Evolutionary conservation across 1,284 basidiomycete genomes (phyloP).

Genomic region (Cutaneotrichosporon cavernicola): DNA sequence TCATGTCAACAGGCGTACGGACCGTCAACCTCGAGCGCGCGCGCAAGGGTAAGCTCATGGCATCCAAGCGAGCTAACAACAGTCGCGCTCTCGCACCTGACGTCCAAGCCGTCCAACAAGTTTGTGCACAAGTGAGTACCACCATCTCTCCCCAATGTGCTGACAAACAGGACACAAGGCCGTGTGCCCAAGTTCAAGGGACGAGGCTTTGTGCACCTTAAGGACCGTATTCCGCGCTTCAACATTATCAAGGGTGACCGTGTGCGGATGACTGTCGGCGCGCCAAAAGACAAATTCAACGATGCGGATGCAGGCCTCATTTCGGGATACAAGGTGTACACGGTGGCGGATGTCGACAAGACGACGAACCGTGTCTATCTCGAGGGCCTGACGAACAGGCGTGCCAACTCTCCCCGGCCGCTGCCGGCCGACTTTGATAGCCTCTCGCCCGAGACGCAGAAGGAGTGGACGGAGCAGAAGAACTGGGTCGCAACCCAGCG

Average conservation of each 20-base stretch:
- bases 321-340: conserved; percentile 47
- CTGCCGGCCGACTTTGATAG: conserved; percentile 35
- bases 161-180: neutral
- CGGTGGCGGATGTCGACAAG: conserved; percentile 44
- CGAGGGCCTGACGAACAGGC: conserved; percentile 44
- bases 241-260: conserved; percentile 49
- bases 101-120: conserved; percentile 18
- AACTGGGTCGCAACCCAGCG: conserved; percentile 33
- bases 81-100: conserved; percentile 17
- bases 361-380: conserved; percentile 44
- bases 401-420: conserved; percentile 34
- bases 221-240: conserved; percentile 45
- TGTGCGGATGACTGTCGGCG: conserved; percentile 47
- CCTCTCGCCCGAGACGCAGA: conserved; percentile 28
- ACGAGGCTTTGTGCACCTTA: conserved; percentile 35
- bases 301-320: conserved; percentile 33
- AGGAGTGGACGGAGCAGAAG: conserved; percentile 33
- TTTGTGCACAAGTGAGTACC: conserved; percentile 27
- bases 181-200: conserved; percentile 10
- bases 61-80: neutral
- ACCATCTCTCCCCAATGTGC: neutral
- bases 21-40: conserved; percentile 3
- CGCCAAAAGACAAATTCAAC: conserved; percentile 40
- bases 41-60: neutral
- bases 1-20: neutral